A percentile compares a stretch with the other conserved stretches of the same genome.
These are phyloP conservation scores for Cadophora sp. DNA, from an alignment of 2,329 filamentous ascomycete species.

Conservation along the genomic window DNA sequence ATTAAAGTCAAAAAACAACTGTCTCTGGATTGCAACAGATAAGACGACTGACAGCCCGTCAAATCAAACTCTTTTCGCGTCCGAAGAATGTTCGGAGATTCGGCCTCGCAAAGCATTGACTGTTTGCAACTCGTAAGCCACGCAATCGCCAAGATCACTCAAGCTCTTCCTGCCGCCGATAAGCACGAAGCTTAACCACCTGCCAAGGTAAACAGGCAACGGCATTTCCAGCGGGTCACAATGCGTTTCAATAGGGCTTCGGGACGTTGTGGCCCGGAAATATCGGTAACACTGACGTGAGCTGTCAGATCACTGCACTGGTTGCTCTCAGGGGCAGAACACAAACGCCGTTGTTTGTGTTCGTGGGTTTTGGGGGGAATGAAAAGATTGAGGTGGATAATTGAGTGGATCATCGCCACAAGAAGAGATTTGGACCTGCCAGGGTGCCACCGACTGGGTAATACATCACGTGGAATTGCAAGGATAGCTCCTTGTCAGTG, in stretches of 20 bases:
- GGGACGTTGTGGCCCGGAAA: background rate
- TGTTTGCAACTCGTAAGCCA: background rate
- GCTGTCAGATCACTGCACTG: background rate
- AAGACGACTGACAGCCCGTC: too few species aligned
- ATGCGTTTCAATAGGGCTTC: background rate
- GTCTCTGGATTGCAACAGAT: background rate
- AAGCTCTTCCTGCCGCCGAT: background rate
- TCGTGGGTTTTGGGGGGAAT: background rate
- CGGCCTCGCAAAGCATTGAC: background rate
- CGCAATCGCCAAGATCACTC: conserved; percentile 1
- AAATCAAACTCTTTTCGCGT: background rate
- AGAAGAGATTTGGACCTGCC: background rate
- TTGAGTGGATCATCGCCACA: background rate
- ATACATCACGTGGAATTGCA: background rate
- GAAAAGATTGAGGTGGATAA: too few species aligned
- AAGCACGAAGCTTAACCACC: conserved; percentile 9
- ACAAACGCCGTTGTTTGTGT: background rate
- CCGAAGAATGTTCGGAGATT: background rate
- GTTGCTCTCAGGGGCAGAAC: background rate
- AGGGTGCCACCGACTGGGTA: background rate
- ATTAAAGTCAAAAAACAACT: background rate
- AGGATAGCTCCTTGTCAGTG: background rate
- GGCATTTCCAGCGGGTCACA: background rate
- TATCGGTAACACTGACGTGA: background rate
- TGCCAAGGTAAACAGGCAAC: background rate